Percentiles rank a stretch among this genome's conserved stretches.
phyloP scores from a whole-genome alignment of 2,329 filamentous ascomycete species.

The Pseudogymnoascus sp. region DNA sequence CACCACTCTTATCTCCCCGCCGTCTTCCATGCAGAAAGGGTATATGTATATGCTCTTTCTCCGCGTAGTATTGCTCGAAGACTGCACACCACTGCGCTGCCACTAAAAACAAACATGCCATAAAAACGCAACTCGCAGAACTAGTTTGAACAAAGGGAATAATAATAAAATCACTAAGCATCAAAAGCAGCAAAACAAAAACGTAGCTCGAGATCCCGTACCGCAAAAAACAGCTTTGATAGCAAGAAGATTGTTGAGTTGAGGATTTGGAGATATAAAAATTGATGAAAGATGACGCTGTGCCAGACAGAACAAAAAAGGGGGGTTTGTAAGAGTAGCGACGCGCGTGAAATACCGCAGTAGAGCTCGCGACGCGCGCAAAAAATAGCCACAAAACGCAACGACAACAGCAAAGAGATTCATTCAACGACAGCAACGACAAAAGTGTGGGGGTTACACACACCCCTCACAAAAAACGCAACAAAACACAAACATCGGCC shows the following conservation, averaged over 20 bases:
- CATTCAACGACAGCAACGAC: slow-evolving; percentile 2
- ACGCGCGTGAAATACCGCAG: background rate
- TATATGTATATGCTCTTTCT: background rate
- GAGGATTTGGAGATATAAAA: background rate
- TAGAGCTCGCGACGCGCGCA: background rate
- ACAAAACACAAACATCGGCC: background rate
- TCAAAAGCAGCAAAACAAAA: background rate
- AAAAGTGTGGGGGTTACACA: background rate
- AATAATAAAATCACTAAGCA: background rate
- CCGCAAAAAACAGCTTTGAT: background rate
- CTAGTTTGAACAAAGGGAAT: background rate
- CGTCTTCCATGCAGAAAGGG: background rate
- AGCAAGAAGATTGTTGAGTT: background rate
- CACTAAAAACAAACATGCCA: background rate
- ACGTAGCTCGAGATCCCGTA: background rate
- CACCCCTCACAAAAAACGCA: background rate
- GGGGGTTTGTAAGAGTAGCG: background rate
- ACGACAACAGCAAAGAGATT: background rate
- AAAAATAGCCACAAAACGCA: background rate
- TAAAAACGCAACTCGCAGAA: background rate
- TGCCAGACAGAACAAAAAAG: slow-evolving; percentile 2
- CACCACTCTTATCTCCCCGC: background rate
- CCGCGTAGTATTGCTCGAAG: slow-evolving; percentile 5
- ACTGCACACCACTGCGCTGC: background rate
- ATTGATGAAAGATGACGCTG: background rate